Conservation (phyloP, 352 stramenopile genomes). For the Globisporangium emineosum region DNA sequence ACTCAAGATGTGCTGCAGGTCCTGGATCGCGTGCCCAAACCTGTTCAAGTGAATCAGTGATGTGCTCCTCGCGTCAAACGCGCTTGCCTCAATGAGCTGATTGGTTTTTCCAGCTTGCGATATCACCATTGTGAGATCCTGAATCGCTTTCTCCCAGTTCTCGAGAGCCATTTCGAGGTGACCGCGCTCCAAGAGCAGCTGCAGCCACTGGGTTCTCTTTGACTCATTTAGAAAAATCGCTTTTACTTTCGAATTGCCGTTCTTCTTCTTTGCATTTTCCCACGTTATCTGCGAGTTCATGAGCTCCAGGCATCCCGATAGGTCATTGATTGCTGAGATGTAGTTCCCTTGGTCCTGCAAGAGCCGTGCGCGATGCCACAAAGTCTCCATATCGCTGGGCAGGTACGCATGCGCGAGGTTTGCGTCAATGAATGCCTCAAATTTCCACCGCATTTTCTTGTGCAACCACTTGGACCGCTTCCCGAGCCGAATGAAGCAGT, state of each 20-base stretch:
- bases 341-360: conserved; percentile 39
- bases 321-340: conserved; percentile 35
- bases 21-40: conserved; percentile 43
- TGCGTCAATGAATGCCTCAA: conserved; percentile 51
- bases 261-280: conserved; percentile 31
- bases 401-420: conserved; percentile 49
- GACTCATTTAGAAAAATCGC: conserved; percentile 34
- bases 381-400: conserved; percentile 43
- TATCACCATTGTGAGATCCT: conserved; percentile 43
- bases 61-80: conserved; percentile 33
- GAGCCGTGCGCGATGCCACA: conserved; percentile 45
- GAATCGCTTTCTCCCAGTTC: conserved; percentile 38
- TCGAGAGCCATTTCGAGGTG: conserved; percentile 33
- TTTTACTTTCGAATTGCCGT: conserved; percentile 20
- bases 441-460: conserved; percentile 38
- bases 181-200: conserved; percentile 41
- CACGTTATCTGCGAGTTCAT: conserved; percentile 35
- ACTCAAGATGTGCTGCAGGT: conserved; percentile 33
- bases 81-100: conserved; percentile 19
- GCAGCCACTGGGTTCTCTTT: conserved; percentile 42
- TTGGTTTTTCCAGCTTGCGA: conserved; percentile 35
- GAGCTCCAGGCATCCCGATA: conserved; percentile 39
- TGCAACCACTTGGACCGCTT: conserved; percentile 52
- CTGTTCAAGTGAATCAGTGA: conserved; percentile 34
- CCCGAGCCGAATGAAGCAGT: conserved; percentile 34